phyloP scores from a whole-genome alignment of 108 stramenopile species.

The Cyclostephanos invisitatus region DNA sequence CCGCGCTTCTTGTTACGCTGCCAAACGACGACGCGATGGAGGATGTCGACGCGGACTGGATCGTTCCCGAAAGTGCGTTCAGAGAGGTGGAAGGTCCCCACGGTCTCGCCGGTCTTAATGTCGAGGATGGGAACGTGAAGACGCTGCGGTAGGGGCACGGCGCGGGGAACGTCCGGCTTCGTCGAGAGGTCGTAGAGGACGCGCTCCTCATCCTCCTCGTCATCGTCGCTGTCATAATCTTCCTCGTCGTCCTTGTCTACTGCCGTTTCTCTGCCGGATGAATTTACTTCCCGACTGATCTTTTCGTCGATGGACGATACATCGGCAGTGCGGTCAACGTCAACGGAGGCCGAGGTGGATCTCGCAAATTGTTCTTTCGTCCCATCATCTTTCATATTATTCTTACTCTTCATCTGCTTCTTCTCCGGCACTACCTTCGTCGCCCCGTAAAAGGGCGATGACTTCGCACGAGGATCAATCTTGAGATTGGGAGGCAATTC shows the following conservation, averaged over 20 bases:
- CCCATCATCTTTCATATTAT: constrained; percentile 21
- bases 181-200: constrained; percentile 38
- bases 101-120: constrained; percentile 25
- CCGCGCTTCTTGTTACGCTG: constrained; percentile 86
- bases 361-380: constrained; percentile 3
- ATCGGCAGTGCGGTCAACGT: neutral
- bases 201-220: constrained; percentile 42
- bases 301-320: neutral
- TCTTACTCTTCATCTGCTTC: constrained; percentile 21
- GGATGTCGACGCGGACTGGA: constrained; percentile 77
- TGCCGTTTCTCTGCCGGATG: neutral
- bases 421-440: constrained; percentile 21
- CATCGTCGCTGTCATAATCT: constrained; percentile 39
- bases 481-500: constrained; percentile 54
- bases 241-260: constrained; percentile 34
- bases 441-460: constrained; percentile 50
- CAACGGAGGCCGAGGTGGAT: constrained; percentile 7
- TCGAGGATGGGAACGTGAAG: constrained; percentile 58
- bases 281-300: neutral
- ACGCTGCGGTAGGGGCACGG: constrained; percentile 78
- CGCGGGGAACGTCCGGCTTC: constrained; percentile 24
- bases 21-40: constrained; percentile 74
- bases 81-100: constrained; percentile 71
- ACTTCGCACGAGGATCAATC: constrained; percentile 57
- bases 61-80: constrained; percentile 65